phyloP scores from a whole-genome alignment of 1,139 yeast species.

The Candida glucosophila region DNA sequence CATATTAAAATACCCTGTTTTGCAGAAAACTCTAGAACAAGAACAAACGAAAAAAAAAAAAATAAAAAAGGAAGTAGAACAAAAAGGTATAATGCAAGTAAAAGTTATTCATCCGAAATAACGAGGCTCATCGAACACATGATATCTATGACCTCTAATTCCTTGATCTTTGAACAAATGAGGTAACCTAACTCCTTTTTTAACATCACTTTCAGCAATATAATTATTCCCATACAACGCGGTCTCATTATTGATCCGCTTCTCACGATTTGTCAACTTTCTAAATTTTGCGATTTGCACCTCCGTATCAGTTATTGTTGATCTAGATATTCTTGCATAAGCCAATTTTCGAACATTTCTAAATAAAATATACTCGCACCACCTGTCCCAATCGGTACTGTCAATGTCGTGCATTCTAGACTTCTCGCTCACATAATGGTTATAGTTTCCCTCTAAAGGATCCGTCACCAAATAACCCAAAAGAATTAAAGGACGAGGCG shows the following conservation, averaged over 20 bases:
- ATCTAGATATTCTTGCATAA: slow-evolving; percentile 88
- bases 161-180: slow-evolving; percentile 84
- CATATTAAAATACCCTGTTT: no score
- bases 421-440: slow-evolving; percentile 75
- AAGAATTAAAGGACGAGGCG: slow-evolving; percentile 69
- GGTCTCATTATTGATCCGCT: slow-evolving; percentile 26
- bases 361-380: slow-evolving; percentile 95
- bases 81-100: not conserved
- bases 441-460: slow-evolving; percentile 83
- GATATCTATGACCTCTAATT: slow-evolving; percentile 86
- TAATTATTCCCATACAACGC: slow-evolving; percentile 49
- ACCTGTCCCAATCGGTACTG: slow-evolving; percentile 89
- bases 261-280: slow-evolving; percentile 40
- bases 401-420: slow-evolving; percentile 93
- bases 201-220: slow-evolving; percentile 48
- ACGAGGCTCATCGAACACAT: slow-evolving; percentile 86
- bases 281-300: slow-evolving; percentile 91
- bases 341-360: slow-evolving; percentile 82
- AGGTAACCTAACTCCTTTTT: slow-evolving; percentile 69
- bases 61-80: not conserved
- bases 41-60: no score
- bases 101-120: slow-evolving; percentile 38
- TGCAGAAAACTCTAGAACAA: no score
- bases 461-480: slow-evolving; percentile 84
- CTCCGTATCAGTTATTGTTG: slow-evolving; percentile 94